Percentiles rank a stretch among this genome's conserved stretches.
These are phyloP conservation scores for Avena insularis DNA, from an alignment of 176 grass and related monocot genomes.

Conservation along the genomic window DNA sequence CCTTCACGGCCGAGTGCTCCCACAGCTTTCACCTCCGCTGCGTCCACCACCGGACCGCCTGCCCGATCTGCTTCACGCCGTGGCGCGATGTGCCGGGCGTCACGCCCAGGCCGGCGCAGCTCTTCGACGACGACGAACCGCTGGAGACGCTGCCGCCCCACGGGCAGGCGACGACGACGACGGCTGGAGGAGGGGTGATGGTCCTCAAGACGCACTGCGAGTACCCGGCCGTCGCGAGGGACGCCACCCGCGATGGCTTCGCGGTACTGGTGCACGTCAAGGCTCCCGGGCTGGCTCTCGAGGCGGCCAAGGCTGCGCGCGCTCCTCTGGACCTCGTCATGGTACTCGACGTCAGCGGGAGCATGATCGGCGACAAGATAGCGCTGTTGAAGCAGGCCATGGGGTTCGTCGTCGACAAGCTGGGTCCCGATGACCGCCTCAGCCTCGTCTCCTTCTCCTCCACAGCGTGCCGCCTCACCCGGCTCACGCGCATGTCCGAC, in stretches of 20 bases:
- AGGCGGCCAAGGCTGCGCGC: neutral
- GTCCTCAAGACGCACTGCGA: neutral
- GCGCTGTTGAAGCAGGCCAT: constrained; percentile 15
- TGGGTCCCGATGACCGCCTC: neutral
- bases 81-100: neutral
- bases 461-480: neutral
- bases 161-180: neutral
- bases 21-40: constrained; percentile 10
- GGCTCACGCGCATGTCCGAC: neutral
- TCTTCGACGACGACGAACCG: constrained; percentile 17
- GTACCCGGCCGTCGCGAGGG: neutral
- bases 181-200: neutral
- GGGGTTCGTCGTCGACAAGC: neutral
- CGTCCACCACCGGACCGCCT: neutral
- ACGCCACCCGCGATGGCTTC: neutral
- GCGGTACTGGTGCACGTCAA: neutral
- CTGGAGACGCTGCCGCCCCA: neutral
- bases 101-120: neutral
- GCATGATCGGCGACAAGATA: neutral
- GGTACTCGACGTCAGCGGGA: neutral
- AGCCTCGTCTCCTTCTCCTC: neutral
- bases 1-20: constrained; percentile 12
- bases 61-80: neutral
- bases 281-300: neutral
- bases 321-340: neutral